Evolutionary conservation across 106 monocot species (phyloP).

Genomic region (Cymbidium sinense): DNA sequence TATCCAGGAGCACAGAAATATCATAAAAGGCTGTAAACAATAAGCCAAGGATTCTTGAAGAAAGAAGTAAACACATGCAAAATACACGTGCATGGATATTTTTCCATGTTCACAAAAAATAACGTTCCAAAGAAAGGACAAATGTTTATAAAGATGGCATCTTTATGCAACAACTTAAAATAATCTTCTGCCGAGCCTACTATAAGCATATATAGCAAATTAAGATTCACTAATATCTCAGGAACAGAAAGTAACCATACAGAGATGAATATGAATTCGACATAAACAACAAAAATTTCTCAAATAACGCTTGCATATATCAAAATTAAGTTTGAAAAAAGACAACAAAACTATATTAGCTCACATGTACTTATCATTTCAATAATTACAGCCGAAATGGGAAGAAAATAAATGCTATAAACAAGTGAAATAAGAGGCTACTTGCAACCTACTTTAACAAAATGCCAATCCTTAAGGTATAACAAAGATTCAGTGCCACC

Average conservation of each 20-base stretch:
- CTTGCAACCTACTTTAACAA: constrained; percentile 59
- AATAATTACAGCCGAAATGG: background rate
- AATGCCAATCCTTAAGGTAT: constrained; percentile 99
- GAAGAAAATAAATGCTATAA: background rate
- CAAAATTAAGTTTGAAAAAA: background rate
- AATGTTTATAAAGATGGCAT: background rate
- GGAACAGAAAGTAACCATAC: background rate
- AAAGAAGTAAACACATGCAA: background rate
- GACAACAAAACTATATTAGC: background rate
- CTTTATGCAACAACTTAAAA: background rate
- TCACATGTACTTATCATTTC: background rate
- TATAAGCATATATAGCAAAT: background rate
- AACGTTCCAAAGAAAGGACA: background rate
- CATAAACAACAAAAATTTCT: background rate
- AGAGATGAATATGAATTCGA: background rate
- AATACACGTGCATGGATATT: background rate
- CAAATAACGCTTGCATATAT: background rate
- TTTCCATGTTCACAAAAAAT: background rate
- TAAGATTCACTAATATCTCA: background rate
- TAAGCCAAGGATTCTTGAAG: background rate
- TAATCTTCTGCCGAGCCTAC: background rate
- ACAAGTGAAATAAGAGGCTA: background rate
- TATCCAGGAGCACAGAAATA: too few relatives aligned
- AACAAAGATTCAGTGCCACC: constrained; percentile 21
- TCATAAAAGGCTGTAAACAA: too few relatives aligned